Conservation (phyloP, 2,329 filamentous ascomycete species). For the Gnomoniopsis sp. region DNA sequence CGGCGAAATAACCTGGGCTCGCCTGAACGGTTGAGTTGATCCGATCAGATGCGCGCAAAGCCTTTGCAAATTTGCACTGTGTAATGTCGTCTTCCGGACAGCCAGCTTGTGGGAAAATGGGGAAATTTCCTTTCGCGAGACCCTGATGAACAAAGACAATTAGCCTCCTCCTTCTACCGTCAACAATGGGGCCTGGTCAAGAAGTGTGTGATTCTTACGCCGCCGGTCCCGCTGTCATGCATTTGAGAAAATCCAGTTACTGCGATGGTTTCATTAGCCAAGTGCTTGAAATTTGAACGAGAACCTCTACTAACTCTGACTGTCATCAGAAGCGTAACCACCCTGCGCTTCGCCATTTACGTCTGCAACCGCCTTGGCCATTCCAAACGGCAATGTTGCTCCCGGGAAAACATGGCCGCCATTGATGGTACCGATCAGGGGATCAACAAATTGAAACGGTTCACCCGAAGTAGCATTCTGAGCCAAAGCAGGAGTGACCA, state of each 20-base stretch:
- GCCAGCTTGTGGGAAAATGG: conserved; percentile 32
- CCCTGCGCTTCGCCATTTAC: conserved; percentile 24
- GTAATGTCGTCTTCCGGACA: conserved; percentile 31
- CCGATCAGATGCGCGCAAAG: conserved; percentile 36
- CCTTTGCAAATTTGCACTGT: conserved; percentile 45
- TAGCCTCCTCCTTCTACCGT: no score
- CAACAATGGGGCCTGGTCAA: no score
- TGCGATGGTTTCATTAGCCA: conserved; percentile 2
- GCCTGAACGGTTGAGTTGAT: conserved; percentile 42
- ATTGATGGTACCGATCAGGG: conserved; percentile 26
- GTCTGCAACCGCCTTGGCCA: conserved; percentile 29
- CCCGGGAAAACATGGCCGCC: conserved; percentile 29
- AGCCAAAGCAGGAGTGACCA: not conserved
- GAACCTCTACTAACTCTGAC: conserved; percentile 19
- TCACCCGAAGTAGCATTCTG: not conserved
- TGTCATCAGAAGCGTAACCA: conserved; percentile 25
- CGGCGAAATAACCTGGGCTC: conserved; percentile 48
- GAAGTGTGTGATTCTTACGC: conserved; percentile 31
- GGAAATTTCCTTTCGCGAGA: conserved; percentile 33
- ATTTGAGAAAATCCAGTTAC: conserved; percentile 30
- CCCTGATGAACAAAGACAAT: no score
- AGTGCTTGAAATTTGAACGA: no score
- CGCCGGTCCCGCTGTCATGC: conserved; percentile 29
- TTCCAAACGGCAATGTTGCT: conserved; percentile 27
- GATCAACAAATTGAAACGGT: conserved; percentile 19